phyloP scores from a whole-genome alignment of 2,329 filamentous ascomycete genomes.

The Paecilomyces niveus region DNA sequence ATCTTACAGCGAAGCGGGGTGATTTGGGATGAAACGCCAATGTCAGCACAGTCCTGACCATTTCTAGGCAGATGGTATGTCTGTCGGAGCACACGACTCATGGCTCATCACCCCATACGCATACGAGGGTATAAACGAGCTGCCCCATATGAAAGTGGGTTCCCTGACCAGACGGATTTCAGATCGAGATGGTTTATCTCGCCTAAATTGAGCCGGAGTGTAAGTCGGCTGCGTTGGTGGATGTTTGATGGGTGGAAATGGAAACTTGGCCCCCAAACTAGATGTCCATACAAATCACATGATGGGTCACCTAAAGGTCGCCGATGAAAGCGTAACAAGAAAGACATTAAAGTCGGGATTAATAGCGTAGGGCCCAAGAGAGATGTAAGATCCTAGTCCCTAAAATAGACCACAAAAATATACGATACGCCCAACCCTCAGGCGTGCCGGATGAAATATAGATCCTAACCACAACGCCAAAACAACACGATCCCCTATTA shows the following conservation, averaged over 20 bases:
- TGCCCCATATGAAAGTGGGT: neutral
- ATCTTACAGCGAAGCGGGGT: neutral
- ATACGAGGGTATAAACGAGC: neutral
- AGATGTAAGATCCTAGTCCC: neutral
- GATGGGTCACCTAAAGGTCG: neutral
- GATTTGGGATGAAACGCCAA: neutral
- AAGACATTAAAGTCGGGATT: neutral
- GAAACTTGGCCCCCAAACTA: neutral
- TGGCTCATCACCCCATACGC: neutral
- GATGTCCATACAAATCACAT: neutral
- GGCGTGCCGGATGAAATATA: neutral
- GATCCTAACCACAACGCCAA: neutral
- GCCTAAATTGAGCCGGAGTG: neutral
- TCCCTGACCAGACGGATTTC: neutral
- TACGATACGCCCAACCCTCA: neutral
- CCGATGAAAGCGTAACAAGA: neutral
- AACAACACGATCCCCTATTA: neutral
- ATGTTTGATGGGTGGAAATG: neutral
- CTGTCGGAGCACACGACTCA: neutral
- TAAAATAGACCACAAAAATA: neutral
- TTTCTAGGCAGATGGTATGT: neutral
- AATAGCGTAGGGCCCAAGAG: neutral
- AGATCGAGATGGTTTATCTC: neutral
- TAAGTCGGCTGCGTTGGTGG: neutral
- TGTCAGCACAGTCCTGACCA: neutral